Conservation (phyloP, 768 basidiomycete genomes). For the Hygrophorus pudorinus region DNA sequence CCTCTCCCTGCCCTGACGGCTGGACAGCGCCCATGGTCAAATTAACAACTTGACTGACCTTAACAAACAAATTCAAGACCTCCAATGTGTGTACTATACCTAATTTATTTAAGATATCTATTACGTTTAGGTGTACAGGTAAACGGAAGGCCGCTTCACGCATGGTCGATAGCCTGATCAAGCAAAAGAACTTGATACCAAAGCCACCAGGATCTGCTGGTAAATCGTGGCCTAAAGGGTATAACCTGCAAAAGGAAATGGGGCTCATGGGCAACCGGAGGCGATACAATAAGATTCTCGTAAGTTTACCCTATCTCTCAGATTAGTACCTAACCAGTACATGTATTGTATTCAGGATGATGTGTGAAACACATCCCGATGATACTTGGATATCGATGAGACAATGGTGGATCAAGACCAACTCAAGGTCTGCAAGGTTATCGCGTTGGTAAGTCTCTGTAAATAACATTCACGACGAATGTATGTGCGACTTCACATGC, state of each 20-base stretch:
- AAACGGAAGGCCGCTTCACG: background rate
- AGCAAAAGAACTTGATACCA: background rate
- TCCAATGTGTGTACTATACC: too few species aligned
- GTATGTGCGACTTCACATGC: background rate
- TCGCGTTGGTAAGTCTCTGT: background rate
- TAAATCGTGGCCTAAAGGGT: background rate
- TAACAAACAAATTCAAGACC: too few species aligned
- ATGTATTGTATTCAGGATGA: background rate
- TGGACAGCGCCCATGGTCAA: too few species aligned
- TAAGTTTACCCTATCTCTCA: background rate
- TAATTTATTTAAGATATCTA: background rate
- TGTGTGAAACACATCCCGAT: background rate
- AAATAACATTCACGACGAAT: too few species aligned
- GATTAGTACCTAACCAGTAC: background rate
- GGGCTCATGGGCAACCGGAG: background rate
- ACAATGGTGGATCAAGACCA: background rate
- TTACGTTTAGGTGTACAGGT: background rate
- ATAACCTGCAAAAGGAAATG: conserved; percentile 1
- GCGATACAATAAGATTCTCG: background rate
- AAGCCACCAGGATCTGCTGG: background rate
- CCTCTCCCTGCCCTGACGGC: too few species aligned
- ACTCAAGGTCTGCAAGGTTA: background rate
- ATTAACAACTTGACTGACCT: too few species aligned
- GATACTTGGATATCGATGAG: background rate
- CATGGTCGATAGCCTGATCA: background rate